Base-by-base conservation (phyloP, 345 rosid genomes). In the Anastatica hierochuntica region DNA sequence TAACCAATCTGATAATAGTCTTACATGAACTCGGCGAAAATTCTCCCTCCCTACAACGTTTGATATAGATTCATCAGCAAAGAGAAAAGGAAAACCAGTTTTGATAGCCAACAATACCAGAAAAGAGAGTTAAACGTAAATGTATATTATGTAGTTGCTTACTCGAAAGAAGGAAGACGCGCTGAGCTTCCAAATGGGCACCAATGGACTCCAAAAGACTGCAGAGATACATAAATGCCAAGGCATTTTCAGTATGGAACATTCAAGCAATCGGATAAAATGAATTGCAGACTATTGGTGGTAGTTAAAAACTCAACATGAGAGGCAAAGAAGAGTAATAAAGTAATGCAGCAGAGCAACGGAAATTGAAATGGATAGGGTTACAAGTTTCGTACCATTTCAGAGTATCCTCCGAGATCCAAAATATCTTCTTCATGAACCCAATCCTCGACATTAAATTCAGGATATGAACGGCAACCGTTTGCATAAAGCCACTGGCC, bases 401-500 rank as follows among this genome's bases (percentile, higher is more conserved):
- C 97, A 62, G 95, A 78, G 74, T 83, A 81, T 43, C 74, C 62
- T 57, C 66, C 72, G 40, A 87, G 66, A 62, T 92, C 96, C 75
- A 76, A 85, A 45, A 83, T 77, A 53, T 88, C 97, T 56, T 88
- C 98, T 41, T 92, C 95, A 53, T 82, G 96, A 14, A 76, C 44
- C 97, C 97, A 88, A 64, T 92, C 98, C 36, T 85, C 98, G 63
- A 81, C 76, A 73, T 61, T 77, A 63, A 83, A 73, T 39, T 88
- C 99, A 10, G 90, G 88, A 50, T 70, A 40, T 5, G 99, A 75
- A 43, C 85, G 89, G 31, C 76, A 69, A 49, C 90, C 90, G 44
- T 80, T 83, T 27, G 94, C 94, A 53, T 74, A 94, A 51, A 92
- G 98, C 98, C 98, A 92, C 63, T 88, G 95, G 41, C 98, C 97